Evolutionary conservation across 2,329 filamentous ascomycete species (phyloP), one percentile per base, ranked within the genome.

Genomic region (Fusarium newnesense): DNA sequence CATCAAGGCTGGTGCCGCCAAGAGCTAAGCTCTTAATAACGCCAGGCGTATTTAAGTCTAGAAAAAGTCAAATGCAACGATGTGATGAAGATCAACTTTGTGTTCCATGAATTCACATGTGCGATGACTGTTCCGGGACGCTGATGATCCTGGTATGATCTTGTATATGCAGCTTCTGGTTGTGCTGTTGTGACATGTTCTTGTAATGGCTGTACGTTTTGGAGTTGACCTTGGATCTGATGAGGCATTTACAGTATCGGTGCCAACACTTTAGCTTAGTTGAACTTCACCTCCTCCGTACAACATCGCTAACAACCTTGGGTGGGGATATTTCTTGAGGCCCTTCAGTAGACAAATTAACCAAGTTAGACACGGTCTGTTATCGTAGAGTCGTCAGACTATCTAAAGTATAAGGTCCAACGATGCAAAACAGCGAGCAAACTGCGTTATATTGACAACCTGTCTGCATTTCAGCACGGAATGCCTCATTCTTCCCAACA

Each of bases 1-100:
- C 78, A 95, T 98, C 88, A 98, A 98, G 89, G 93, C 93, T 37
- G 93, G 93, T 85, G 93, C 93, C 59, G 93, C 93, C 76, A 95
- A 95, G 88, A 85, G 86, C 73, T 93, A 85, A 82, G 60, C 54
- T 60, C 43, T n/a, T 3, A 49, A 75, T 60, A 74, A 60, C 56
- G 37, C 50, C 21, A 65, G 43, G 34, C 36, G 58, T 62, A 49
- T 67, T 60, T 60, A 40, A 54, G 60, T 69, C 43, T 15, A 69
- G 62, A 73, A 61, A 67, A 76, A 74, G 71, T 77, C 66, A 61
- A 78, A 77, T 73, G 58, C 64, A 53, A 75, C 30, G 73, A 77
- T 71, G 66, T 76, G 74, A 70, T 64, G 52, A 76, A 59, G 32
- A 18, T 28, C 12, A 37, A 49, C 13, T 28, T 21, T 24, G 7